Conservation (phyloP, 306 rosid genomes). For the Malus sieversii region DNA sequence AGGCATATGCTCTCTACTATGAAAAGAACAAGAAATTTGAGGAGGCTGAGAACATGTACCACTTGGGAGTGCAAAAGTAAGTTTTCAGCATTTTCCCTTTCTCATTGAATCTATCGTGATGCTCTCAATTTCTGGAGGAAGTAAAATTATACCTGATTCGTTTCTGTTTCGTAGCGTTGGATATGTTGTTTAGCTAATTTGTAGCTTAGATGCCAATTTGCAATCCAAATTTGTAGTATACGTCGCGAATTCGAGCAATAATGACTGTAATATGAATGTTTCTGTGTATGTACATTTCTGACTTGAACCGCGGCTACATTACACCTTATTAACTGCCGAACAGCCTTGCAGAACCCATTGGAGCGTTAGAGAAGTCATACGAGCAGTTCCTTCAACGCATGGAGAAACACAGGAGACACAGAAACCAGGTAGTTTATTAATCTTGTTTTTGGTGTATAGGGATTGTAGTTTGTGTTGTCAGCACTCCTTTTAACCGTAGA, state of each 20-base stretch:
- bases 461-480: constrained; percentile 1
- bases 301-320: constrained; percentile 7
- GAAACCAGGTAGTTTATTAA: constrained; percentile 41
- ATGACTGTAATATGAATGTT: neutral
- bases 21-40: constrained; percentile 75
- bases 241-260: neutral
- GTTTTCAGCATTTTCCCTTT: neutral
- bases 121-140: neutral
- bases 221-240: neutral
- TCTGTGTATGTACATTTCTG: neutral
- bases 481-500: neutral
- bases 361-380: constrained; percentile 68
- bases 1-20: constrained; percentile 64
- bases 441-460: neutral
- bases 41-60: constrained; percentile 71
- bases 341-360: constrained; percentile 85
- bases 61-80: constrained; percentile 58
- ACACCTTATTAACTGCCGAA: constrained; percentile 12
- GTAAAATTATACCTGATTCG: neutral
- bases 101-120: neutral
- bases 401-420: constrained; percentile 49
- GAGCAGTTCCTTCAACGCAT: constrained; percentile 75
- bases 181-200: neutral
- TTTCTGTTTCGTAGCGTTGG: neutral
- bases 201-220: neutral